Percentiles rank a stretch among this genome's conserved stretches.
Conservation (phyloP, 2,329 filamentous ascomycete genomes). For the Lachnellula willkommii region DNA sequence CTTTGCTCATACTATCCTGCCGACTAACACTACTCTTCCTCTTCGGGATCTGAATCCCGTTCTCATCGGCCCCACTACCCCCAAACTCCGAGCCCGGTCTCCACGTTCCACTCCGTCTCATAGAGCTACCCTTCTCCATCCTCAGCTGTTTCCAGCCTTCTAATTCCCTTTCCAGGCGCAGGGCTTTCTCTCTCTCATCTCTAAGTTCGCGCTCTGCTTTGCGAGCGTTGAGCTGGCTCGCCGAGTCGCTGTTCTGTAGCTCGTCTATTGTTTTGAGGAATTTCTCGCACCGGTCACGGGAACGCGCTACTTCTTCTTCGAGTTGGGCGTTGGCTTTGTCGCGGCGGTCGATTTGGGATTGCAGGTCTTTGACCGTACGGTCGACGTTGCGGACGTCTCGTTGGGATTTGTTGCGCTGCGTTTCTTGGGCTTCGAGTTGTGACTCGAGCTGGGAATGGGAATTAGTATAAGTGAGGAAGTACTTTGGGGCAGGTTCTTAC, state of each 20-base stretch:
- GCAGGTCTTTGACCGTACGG: slow-evolving; percentile 87
- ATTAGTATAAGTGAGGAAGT: slow-evolving; percentile 25
- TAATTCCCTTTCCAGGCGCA: slow-evolving; percentile 81
- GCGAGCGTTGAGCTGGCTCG: slow-evolving; percentile 72
- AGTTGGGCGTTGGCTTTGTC: slow-evolving; percentile 81
- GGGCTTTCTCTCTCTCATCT: slow-evolving; percentile 77
- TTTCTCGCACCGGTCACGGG: slow-evolving; percentile 86
- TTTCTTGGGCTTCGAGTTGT: slow-evolving; percentile 78
- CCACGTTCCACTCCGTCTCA: slow-evolving; percentile 24
- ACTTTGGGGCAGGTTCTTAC: slow-evolving; percentile 47
- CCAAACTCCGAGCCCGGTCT: slow-evolving; percentile 28
- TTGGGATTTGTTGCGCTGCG: slow-evolving; percentile 71
- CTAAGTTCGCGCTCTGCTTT: slow-evolving; percentile 85
- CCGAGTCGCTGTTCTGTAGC: slow-evolving; percentile 79
- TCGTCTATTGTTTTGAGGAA: slow-evolving; percentile 90
- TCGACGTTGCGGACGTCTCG: slow-evolving; percentile 89
- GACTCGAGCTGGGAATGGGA: slow-evolving; percentile 66
- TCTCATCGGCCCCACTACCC: slow-evolving; percentile 30
- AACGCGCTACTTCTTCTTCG: slow-evolving; percentile 75
- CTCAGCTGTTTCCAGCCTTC: slow-evolving; percentile 73
- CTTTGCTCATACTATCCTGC: slow-evolving; percentile 67
- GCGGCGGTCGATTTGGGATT: slow-evolving; percentile 85
- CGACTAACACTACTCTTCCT: slow-evolving; percentile 62
- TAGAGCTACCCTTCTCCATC: slow-evolving; percentile 48
- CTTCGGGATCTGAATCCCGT: slow-evolving; percentile 50